phyloP scores from a whole-genome alignment of 2,329 filamentous ascomycete genomes.

The Botrytis hyacinthi region DNA sequence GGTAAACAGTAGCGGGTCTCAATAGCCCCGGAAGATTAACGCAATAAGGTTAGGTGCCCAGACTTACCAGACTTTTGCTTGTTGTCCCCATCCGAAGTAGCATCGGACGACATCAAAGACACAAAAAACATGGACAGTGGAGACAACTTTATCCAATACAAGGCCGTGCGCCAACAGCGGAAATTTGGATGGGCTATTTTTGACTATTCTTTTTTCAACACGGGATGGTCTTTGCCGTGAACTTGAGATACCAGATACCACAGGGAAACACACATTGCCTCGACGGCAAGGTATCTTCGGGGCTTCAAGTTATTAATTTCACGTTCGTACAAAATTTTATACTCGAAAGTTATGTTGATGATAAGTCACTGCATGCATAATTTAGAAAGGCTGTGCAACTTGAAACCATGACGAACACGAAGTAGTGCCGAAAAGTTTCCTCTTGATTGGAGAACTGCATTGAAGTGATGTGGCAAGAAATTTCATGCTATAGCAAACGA shows the following conservation, averaged over 20 bases:
- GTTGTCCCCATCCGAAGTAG: not conserved
- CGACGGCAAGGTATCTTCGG: not conserved
- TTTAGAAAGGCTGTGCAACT: not conserved
- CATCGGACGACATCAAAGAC: constrained; percentile 4
- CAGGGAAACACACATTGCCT: not conserved
- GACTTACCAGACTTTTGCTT: not conserved
- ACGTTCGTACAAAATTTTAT: not conserved
- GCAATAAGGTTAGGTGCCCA: not conserved
- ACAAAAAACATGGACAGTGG: not conserved
- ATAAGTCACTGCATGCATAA: not conserved
- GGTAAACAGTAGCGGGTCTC: not conserved
- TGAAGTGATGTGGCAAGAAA: not conserved
- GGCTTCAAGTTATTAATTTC: not conserved
- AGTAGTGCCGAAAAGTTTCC: not conserved
- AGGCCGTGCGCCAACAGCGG: not conserved
- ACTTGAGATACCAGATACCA: not conserved
- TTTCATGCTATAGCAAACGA: constrained; percentile 9
- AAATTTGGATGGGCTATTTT: constrained; percentile 7
- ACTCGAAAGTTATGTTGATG: not conserved
- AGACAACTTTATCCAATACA: constrained; percentile 11
- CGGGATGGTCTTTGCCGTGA: not conserved
- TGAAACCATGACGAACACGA: not conserved
- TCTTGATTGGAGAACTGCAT: not conserved
- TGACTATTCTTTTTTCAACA: not conserved
- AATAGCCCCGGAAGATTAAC: not conserved